Conservation (phyloP, 2,329 filamentous ascomycete species). For the Fusarium pininemorale region DNA sequence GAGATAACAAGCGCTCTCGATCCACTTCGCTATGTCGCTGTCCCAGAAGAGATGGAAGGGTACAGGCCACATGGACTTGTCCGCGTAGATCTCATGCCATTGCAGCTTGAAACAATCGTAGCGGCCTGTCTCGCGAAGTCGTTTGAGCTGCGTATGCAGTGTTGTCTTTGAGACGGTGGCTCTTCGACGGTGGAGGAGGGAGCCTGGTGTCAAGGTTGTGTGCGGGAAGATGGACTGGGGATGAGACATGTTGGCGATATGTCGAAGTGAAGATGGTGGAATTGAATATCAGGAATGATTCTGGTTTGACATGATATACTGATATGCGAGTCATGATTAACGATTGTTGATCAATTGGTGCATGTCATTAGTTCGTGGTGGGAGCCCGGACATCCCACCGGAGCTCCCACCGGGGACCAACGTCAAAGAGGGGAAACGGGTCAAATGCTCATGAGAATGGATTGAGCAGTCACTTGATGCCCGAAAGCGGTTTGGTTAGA, state of each 20-base stretch:
- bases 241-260: conserved; percentile 11
- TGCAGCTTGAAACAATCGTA: conserved; percentile 67
- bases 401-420: background rate
- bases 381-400: background rate
- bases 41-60: conserved; percentile 71
- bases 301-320: background rate
- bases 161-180: conserved; percentile 11
- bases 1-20: conserved; percentile 29
- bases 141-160: conserved; percentile 57
- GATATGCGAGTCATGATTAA: background rate
- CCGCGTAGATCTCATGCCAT: conserved; percentile 64
- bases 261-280: rapidly evolving
- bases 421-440: background rate
- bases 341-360: background rate
- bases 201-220: background rate
- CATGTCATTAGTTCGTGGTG: background rate
- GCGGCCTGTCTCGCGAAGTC: conserved; percentile 60
- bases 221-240: conserved; percentile 20
- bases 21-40: conserved; percentile 40
- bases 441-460: background rate
- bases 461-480: background rate
- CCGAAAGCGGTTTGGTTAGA: background rate
- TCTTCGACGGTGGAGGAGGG: background rate
- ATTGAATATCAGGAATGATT: rapidly evolving
- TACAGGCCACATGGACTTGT: conserved; percentile 62